These are phyloP conservation scores for Juglanconis sp. DNA, from an alignment of 2,329 filamentous ascomycete genomes.

Conservation along the genomic window DNA sequence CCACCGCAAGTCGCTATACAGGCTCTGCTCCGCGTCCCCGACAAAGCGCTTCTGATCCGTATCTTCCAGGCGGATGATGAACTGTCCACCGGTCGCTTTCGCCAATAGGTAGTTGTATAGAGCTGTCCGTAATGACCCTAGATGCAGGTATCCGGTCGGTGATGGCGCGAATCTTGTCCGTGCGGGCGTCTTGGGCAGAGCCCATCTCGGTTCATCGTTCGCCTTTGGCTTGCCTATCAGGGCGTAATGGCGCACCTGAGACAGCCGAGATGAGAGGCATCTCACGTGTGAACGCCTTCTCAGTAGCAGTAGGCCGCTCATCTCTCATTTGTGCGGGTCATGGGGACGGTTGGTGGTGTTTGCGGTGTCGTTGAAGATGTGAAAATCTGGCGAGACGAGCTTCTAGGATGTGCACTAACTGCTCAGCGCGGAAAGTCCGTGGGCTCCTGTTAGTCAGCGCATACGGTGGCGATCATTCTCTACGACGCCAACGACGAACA, in stretches of 20 bases:
- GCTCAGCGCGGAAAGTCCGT: neutral
- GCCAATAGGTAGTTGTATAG: conserved; percentile 96
- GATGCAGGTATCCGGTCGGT: conserved; percentile 87
- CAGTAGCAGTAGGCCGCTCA: conserved; percentile 20
- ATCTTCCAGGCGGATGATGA: conserved; percentile 88
- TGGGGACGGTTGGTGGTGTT: neutral
- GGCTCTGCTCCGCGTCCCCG: conserved; percentile 69
- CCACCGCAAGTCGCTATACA: conserved; percentile 83
- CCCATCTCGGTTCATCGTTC: conserved; percentile 17
- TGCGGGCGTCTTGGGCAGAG: conserved; percentile 55
- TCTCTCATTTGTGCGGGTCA: conserved; percentile 11
- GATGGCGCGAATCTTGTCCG: conserved; percentile 92
- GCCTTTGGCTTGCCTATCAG: conserved; percentile 22
- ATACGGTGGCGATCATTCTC: neutral
- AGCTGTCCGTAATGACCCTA: conserved; percentile 87
- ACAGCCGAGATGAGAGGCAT: conserved; percentile 13
- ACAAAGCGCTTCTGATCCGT: conserved; percentile 89
- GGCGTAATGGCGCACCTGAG: conserved; percentile 22
- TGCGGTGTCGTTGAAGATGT: neutral
- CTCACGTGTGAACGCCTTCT: conserved; percentile 15
- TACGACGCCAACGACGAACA: neutral
- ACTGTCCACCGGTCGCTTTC: conserved; percentile 81
- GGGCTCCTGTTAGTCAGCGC: neutral
- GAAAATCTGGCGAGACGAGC: neutral
- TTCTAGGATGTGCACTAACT: neutral